These are phyloP conservation scores for Yarrowia sp. DNA, from an alignment of 805 yeast genomes.

Conservation along the genomic window DNA sequence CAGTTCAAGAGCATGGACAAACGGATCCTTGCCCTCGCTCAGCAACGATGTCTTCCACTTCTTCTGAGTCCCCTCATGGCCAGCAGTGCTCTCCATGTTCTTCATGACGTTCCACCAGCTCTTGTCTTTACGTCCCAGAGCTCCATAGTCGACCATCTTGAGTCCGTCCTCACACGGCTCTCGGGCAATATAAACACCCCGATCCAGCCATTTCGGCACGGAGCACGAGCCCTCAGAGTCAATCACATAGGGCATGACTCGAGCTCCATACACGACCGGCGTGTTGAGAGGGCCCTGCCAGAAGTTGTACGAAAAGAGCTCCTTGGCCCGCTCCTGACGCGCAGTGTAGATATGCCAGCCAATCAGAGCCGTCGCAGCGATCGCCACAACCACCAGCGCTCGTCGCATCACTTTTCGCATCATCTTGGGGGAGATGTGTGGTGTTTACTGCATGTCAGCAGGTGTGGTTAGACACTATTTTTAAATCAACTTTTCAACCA, in stretches of 20 bases:
- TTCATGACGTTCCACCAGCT: constrained; percentile 2
- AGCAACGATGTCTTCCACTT: not conserved
- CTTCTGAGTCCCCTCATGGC: not conserved
- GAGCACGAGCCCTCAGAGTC: not conserved
- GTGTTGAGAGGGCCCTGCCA: not conserved
- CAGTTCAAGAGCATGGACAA: not conserved
- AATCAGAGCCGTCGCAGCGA: not conserved
- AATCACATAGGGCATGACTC: constrained; percentile 15
- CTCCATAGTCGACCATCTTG: not conserved
- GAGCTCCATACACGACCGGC: not conserved
- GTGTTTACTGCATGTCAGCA: no score
- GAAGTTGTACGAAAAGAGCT: not conserved
- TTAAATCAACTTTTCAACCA: no score
- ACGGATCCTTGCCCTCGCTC: not conserved
- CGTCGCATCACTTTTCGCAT: no score
- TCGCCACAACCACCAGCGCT: no score
- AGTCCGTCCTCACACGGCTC: constrained; percentile 13
- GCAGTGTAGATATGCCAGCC: not conserved
- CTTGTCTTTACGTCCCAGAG: not conserved
- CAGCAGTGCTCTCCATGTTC: not conserved
- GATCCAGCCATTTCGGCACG: constrained; percentile 12
- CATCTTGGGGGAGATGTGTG: no score
- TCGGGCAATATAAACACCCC: not conserved
- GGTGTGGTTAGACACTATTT: no score
- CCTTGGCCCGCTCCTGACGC: not conserved